Base-by-base conservation (phyloP, 2,329 filamentous ascomycete genomes). In the Fusarium bulbicola region DNA sequence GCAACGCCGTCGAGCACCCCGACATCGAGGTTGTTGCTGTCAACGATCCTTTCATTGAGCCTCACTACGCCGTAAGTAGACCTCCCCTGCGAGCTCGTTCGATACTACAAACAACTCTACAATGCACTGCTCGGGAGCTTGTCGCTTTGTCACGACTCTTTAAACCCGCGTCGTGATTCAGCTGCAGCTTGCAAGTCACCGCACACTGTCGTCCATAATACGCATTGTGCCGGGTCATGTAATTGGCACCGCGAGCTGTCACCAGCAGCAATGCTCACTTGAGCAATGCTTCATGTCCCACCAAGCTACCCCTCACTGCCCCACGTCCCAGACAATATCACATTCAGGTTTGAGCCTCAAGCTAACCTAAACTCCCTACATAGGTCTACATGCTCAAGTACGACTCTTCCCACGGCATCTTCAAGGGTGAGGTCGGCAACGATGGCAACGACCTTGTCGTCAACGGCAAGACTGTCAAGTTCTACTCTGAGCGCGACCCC, bases 381-480 rank as follows among this genome's bases (percentile, higher is more conserved):
- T 54, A 97, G 95, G 94, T 93, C 84, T 98, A 98, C 92, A 98
- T 98, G 96, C 93, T 99, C 88, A 97, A 97, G 90, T 98, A 98
- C 86, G 96, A 99, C 90, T 95, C 93, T 80, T 95, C 93, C 85
- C 96, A 99, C 91, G 96, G 96, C 80, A 84, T 90, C 84, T 99
- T 98, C 93, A 97, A 98, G 90, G 95, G 95, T 80, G 92, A 92
- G 71, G 91, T 98, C 85, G 86, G 91, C 85, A 87, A 92, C 83
- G 88, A 91, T 71, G 84, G 84, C 79, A 91, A 89, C 80, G 89
- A 92, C 84, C 91, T 99, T 78, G 85, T 92, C 79, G 92, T 98
- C 89, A 95, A 98, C 86, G 95, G 94, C 91, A 97, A 97, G 92
- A 92, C 88, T 81, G 89, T 98, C 89, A 92, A 91, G 87, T 97